Base-by-base conservation (phyloP, 129 eudicot species). In the Sambucus nigra region DNA sequence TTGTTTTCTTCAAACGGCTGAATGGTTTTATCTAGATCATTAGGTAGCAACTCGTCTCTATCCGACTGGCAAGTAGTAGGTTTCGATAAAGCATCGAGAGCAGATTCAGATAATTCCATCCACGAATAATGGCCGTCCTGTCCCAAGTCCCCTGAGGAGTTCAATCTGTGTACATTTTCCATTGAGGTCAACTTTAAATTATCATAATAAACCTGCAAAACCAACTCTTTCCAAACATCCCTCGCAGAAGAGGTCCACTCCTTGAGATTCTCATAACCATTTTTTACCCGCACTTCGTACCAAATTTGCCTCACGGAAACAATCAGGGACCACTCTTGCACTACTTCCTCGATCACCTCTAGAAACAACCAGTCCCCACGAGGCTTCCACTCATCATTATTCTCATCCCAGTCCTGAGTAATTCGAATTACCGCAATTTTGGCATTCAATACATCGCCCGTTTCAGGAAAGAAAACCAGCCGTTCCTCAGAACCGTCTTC, bases 291-390 rank as follows among this genome's bases (percentile, higher is more conserved):
- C 41, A 85, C 55, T 33, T 89, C 94, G 74, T 76, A 85, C 98
- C 98, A 89, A 69, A 85, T 78, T 70, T 89, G 95, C 79, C 57
- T 73, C 45, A 78, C 57, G 9, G 93, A 81, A 28, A 81, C 76
- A 20, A 69, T 70, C 53, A 81, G 40, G 2, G 86, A 75, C 61
- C 68, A 71, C 10, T 69, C 73, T n/a, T 38, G 55, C 71, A 66
- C 77, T 7, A 68, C 12, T 42, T 84, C 86, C 73, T 81, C 76
- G 4, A 89, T 27, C 26, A 81, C 32, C 47, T 81, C 77, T 44
- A 89, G 78, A 69, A 84, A 79, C 47, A 79, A 16, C 98, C 98
- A 89, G 35, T 76, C 72, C 11, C 73, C 83, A 8, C 98, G 81
- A 59, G 72, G 38, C 21, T 62, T 73, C 95, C 94, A 89, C 33